Base-by-base conservation (phyloP, 116 monocot genomes). In the Dioscorea cayenensis region DNA sequence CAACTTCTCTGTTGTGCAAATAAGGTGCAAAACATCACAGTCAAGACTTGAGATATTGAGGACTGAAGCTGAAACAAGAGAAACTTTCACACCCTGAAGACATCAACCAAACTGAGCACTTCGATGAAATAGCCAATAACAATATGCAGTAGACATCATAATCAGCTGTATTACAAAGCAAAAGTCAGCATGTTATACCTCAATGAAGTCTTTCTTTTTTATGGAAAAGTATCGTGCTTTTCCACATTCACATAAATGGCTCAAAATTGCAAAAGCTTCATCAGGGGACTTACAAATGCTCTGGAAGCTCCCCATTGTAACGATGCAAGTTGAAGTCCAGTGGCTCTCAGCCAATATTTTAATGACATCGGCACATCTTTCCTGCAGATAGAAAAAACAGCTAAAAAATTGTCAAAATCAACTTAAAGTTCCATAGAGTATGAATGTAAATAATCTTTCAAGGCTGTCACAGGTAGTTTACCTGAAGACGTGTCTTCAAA, bases 1-100 rank as follows among this genome's bases (percentile, higher is more conserved):
- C 67, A 95, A 67, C 65, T 85, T 87, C 69, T 95, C 95, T 65
- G 73, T 66, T 19, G 87, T 92, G 84, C 82, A 92, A 51, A 75
- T 78, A 79, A 95, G 80, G 37, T 89, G 87, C 80, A 95, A 67
- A 71, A 78, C 22, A 71, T 95, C 81, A 81, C 74, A 77, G 62
- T 95, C 95, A 81, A 95, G 76, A 58, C 68, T 82, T 49, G 85
- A 81, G 43, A 87, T 66, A 75, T 60, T 49, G 19, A 71, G 50
- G 75, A 84, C 79, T 36, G 78, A 62, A 75, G 80, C 19, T 69
- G 84, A 27, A 14, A 63, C 72, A 50, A 92, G 87, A 11, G 95
- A 92, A 69, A 92, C 6, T 72, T 95, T 95, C 28, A 92, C 77
- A 66, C 95, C 95, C 95, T 95, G 80, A 75, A 84, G 63, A 81